Evolutionary conservation across 306 rosid genomes (phyloP).

Genomic region (Quercus berberidifolia): DNA sequence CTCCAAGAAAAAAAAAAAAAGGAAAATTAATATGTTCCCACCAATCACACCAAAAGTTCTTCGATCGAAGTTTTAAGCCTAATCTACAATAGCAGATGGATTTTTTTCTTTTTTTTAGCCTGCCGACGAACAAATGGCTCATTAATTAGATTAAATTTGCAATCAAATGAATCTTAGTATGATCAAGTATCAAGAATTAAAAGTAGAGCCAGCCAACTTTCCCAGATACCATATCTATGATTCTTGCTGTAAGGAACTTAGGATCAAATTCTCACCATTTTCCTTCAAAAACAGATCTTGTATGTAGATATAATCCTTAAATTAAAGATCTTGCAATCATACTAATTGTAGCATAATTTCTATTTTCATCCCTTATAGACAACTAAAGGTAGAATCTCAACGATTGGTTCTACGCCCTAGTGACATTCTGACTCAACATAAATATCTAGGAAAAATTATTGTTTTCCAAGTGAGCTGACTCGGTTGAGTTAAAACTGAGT

Average conservation of each 20-base stretch:
- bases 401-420: conserved; percentile 28
- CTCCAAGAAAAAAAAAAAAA: no score
- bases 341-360: conserved; percentile 8
- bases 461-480: conserved; percentile 21
- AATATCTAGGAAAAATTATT: conserved; percentile 15
- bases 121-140: no score
- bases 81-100: no score
- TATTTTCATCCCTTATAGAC: conserved; percentile 19
- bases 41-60: no score
- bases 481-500: background rate
- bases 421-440: conserved; percentile 57
- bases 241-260: background rate
- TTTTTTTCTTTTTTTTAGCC: no score
- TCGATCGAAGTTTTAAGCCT: no score
- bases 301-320: conserved; percentile 23
- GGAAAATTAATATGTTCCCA: no score
- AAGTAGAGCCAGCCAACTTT: background rate
- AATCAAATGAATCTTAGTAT: background rate
- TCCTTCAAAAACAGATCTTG: conserved; percentile 36
- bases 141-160: background rate
- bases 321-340: conserved; percentile 20
- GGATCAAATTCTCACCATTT: conserved; percentile 6
- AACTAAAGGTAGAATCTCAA: conserved; percentile 12
- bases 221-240: conserved; percentile 18
- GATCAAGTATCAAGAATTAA: background rate